Evolutionary conservation across 225 moss, liverwort and hornwort species (phyloP).

Genomic region (Antitrichia curtipendula): DNA sequence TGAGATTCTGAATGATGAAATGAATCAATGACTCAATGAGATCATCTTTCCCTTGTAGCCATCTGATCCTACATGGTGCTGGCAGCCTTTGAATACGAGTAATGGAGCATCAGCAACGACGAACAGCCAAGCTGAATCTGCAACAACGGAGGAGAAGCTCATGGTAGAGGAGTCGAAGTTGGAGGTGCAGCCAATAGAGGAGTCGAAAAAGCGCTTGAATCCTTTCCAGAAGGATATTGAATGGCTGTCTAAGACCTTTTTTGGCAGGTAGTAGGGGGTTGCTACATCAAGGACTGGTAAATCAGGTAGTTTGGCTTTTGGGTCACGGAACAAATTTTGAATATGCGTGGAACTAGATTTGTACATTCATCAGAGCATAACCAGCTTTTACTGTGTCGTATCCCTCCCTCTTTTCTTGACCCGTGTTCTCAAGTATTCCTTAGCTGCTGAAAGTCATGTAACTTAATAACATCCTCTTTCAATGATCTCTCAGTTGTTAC

Average conservation of each 20-base stretch:
- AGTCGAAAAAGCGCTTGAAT: conserved; percentile 6
- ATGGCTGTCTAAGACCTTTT: conserved; percentile 27
- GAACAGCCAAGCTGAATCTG: not conserved
- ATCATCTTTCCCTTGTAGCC: not conserved
- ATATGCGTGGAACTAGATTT: not conserved
- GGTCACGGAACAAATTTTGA: not conserved
- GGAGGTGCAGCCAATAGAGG: not conserved
- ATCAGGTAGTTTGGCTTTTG: not conserved
- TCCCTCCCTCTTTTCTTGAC: not conserved
- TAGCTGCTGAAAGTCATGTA: not conserved
- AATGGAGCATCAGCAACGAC: conserved; percentile 7
- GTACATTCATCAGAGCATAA: conserved; percentile 6
- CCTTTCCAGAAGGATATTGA: conserved; percentile 43
- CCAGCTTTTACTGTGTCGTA: not conserved
- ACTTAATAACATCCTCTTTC: not conserved
- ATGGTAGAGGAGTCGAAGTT: not conserved
- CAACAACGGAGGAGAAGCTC: not conserved
- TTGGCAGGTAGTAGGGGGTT: conserved; percentile 9
- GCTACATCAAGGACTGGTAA: not conserved
- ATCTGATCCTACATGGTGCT: conserved; percentile 5
- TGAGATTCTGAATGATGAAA: not conserved
- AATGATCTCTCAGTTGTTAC: not conserved
- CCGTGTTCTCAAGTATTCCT: not conserved
- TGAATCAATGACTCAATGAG: not conserved
- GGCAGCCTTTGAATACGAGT: not conserved